Evolutionary conservation across 2,329 filamentous ascomycete genomes (phyloP), one percentile per base, ranked within the genome.

Genomic region (Mycosphaerelloides madeirae): DNA sequence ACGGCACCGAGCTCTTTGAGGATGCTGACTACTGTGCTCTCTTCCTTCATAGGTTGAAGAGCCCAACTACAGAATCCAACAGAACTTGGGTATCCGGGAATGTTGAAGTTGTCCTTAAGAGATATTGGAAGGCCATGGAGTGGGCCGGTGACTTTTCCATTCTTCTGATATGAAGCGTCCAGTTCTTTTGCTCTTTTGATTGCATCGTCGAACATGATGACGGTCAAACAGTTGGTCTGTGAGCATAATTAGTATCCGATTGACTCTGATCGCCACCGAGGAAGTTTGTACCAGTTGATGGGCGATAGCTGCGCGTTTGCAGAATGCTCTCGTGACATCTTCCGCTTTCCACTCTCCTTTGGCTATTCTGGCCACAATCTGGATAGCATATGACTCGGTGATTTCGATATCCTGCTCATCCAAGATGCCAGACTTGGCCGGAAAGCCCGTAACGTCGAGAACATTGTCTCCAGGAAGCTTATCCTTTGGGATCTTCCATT

Each of bases 101-200:
- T 66, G 46, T 85, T 76, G 69, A 86, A 83, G 57, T 83, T 81
- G 65, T 87, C 84, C 57, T 88, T 88, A 36, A 88, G 72, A 0
- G 81, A 79, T 37, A 84, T 68, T 0, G 80, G 80, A 0, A 84
- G 46, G 61, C 81, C 84, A 61, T 87, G 84, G 1, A 88, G 71
- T 2, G 83, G 82, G 0, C 84, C 84, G 29, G 75, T 65, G 0
- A 72, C 62, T 49, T 68, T 63, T 19, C 70, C 71, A 11, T 66
- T 73, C 38, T 62, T 64, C 15, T 63, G 52, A 3, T 77, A 66
- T 45, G 79, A 68, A 1, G 72, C 66, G 56, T 82, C 78, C 0
- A 80, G 68, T 29, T 72, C 65, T 50, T 72, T 70, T 3, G 78
- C 77, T 31, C 68, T 67, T 22, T 67, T 59, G 36, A 80, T 65